phyloP scores from a whole-genome alignment of 805 yeast genomes.

The Suhomyces vadensis region DNA sequence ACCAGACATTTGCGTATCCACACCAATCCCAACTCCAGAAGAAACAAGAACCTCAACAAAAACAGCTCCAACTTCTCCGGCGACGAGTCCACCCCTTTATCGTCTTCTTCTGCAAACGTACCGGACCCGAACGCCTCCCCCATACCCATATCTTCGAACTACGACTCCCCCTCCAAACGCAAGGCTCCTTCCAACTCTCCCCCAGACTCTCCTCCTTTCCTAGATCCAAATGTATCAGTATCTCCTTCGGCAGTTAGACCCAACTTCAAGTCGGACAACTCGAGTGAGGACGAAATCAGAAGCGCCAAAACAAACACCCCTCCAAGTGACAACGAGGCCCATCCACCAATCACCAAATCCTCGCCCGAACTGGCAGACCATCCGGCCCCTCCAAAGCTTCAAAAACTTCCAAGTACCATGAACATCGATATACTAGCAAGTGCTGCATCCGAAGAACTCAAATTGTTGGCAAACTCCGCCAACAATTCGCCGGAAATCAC shows the following conservation, averaged over 20 bases:
- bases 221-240: background rate
- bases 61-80: constrained; percentile 9
- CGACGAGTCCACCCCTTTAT: constrained; percentile 5
- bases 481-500: constrained; percentile 5
- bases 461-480: constrained; percentile 32
- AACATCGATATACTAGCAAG: constrained; percentile 54
- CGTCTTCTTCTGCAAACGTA: background rate
- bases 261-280: background rate
- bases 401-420: constrained; percentile 19
- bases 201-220: background rate
- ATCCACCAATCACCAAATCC: background rate
- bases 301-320: constrained; percentile 5
- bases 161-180: background rate
- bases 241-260: background rate
- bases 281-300: constrained; percentile 4
- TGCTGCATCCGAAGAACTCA: constrained; percentile 57
- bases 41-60: constrained; percentile 32
- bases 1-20: constrained; percentile 86
- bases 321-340: constrained; percentile 6
- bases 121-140: background rate
- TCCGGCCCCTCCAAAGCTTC: constrained; percentile 4
- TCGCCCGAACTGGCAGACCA: background rate
- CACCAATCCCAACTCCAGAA: constrained; percentile 53
- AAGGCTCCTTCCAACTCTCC: background rate
- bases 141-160: background rate